phyloP scores from a whole-genome alignment of 2,329 filamentous ascomycete genomes.

The Trichoderma sp. region DNA sequence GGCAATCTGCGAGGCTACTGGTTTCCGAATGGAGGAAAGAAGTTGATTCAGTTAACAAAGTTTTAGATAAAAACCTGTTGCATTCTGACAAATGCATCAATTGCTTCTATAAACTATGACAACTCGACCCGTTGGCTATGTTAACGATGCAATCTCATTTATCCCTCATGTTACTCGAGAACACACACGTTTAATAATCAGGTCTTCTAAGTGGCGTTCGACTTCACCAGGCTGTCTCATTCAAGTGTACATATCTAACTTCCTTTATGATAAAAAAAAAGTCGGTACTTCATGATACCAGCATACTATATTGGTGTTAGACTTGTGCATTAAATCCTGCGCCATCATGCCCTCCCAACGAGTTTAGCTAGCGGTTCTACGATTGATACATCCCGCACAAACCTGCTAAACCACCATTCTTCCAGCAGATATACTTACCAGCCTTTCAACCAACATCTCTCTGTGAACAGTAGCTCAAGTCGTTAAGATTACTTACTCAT shows the following conservation, averaged over 20 bases:
- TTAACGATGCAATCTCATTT: not conserved
- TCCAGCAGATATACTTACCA: not conserved
- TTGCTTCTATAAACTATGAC: not conserved
- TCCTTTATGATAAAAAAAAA: not conserved
- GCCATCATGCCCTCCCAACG: not conserved
- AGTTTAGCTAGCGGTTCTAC: not conserved
- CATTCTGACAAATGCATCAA: not conserved
- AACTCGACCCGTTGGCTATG: not conserved
- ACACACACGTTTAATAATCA: not conserved
- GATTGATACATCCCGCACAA: not conserved
- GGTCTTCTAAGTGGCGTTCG: not conserved
- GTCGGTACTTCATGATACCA: not conserved
- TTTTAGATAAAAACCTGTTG: too few relatives aligned
- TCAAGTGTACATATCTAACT: not conserved
- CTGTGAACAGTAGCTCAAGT: not conserved
- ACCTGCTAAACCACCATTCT: not conserved
- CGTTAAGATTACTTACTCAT: not conserved
- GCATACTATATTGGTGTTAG: not conserved
- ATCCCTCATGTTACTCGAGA: not conserved
- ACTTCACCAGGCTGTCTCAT: not conserved
- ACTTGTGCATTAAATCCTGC: not conserved
- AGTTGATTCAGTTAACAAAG: not conserved
- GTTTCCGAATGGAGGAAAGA: not conserved
- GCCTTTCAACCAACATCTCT: not conserved
- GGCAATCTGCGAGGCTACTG: not conserved